Base-by-base conservation (phyloP, 2,329 filamentous ascomycete genomes). In the Epichloe festucae region DNA sequence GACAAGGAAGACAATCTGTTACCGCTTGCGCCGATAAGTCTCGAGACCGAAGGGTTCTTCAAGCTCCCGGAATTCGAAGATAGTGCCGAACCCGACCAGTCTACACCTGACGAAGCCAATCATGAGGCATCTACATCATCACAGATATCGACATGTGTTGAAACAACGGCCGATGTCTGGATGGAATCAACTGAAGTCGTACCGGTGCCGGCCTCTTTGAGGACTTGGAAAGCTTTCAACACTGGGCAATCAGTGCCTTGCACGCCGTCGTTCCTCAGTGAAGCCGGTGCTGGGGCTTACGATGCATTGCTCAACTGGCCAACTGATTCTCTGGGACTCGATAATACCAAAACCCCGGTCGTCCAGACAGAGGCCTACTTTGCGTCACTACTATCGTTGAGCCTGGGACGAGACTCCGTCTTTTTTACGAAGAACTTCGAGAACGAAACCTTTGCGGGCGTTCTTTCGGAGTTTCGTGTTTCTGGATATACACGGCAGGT, bases 201-300 rank as follows among this genome's bases (percentile, higher is more conserved):
- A 2, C 49, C 57, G n/a, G 62, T 63, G 4, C 48, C 54, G 5
- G 66, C 73, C 6, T 64, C 69, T 40, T 79, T 81, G 59, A 77
- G 75, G 54, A 84, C 82, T 1, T 93, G 87, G 87, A 82, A 89
- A 57, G 69, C 66, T 2, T 90, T 90, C 58, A 62, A 70, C n/a
- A 61, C 69, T 5, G 62, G 70, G 4, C 65, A 70, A 10, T 57
- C 63, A 2, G 54, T 53, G 11, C 48, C 53, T 21, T 62, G 44
- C 68, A 73, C 51, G 41, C 74, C 78, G 1, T 65, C 75, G 2
- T 83, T 86, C 55, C 67, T 89, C 12, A 83, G 81, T 3, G 87
- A 93, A 65, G 79, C 82, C 31, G 84, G 84, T 0, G 71, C 83
- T 1, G 65, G 65, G 10, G 73, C 77, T 2, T 87, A 87, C 54